A percentile compares a stretch with the other conserved stretches of the same genome.
phyloP scores from a whole-genome alignment of 441 rosid genomes.

The Gossypium gossypioides region DNA sequence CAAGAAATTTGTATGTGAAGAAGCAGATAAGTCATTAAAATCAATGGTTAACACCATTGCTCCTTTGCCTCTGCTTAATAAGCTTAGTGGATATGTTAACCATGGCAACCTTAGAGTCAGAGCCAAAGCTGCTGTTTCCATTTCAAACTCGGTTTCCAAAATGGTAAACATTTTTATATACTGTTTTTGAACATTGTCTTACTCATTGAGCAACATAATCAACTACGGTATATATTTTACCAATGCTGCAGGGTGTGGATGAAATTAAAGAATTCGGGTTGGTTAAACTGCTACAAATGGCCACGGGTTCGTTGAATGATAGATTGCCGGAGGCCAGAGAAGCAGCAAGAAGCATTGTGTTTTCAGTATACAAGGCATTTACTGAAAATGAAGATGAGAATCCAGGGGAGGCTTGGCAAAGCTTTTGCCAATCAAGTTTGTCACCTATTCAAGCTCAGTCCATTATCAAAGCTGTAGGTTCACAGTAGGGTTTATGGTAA shows the following conservation, averaged over 20 bases:
- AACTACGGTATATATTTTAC: not conserved
- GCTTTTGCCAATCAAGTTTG: slow-evolving; percentile 59
- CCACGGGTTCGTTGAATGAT: slow-evolving; percentile 60
- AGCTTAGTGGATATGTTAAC: slow-evolving; percentile 42
- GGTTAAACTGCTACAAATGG: slow-evolving; percentile 42
- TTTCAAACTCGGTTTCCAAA: slow-evolving; percentile 50
- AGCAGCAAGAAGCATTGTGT: slow-evolving; percentile 57
- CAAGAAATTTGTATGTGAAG: slow-evolving; percentile 85
- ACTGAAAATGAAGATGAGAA: slow-evolving; percentile 43
- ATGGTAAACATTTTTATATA: slow-evolving; percentile 34
- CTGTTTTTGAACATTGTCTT: not conserved
- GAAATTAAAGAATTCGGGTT: slow-evolving; percentile 59
- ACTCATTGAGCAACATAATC: not conserved
- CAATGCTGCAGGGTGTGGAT: slow-evolving; percentile 35
- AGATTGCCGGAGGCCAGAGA: slow-evolving; percentile 84
- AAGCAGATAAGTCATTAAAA: slow-evolving; percentile 61
- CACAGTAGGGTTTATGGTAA: not conserved
- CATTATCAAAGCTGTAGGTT: slow-evolving; percentile 43
- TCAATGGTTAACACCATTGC: slow-evolving; percentile 48
- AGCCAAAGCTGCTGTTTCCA: slow-evolving; percentile 68
- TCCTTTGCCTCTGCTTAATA: slow-evolving; percentile 48
- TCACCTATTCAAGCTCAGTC: slow-evolving; percentile 52
- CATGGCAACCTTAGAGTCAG: slow-evolving; percentile 64
- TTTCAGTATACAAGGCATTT: slow-evolving; percentile 29
- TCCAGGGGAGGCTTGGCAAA: slow-evolving; percentile 58